These are phyloP conservation scores for Isatis tinctoria DNA, from an alignment of 345 rosid genomes.

Conservation along the genomic window DNA sequence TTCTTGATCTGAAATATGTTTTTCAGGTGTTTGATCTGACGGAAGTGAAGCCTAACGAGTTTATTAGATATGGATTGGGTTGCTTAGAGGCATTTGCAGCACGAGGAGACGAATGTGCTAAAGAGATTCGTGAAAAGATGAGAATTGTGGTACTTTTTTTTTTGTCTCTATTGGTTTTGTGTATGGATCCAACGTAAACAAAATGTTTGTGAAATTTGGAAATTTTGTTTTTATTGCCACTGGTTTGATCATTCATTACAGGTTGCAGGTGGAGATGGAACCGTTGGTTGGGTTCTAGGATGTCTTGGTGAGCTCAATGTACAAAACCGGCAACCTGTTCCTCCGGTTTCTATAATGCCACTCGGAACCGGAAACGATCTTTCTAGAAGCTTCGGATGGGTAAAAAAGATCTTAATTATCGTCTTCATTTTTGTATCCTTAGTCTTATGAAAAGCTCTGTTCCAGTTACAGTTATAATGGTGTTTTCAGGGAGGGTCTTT, in stretches of 20 bases:
- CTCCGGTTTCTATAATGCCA: conserved; percentile 88
- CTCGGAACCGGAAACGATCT: conserved; percentile 97
- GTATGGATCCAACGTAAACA: background rate
- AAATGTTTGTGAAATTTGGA: background rate
- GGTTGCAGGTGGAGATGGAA: conserved; percentile 99
- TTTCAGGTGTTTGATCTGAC: conserved; percentile 77
- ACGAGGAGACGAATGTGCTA: conserved; percentile 72
- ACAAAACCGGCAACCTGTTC: conserved; percentile 59
- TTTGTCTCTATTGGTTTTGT: background rate
- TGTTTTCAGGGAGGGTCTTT: conserved; percentile 80
- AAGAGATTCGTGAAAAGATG: conserved; percentile 68
- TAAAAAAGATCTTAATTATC: conserved; percentile 16
- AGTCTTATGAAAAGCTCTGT: background rate
- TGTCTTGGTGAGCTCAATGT: conserved; percentile 63
- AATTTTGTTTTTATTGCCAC: background rate
- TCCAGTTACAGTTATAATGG: conserved; percentile 17
- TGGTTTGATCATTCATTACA: conserved; percentile 33
- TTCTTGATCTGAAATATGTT: background rate
- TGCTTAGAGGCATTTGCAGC: conserved; percentile 72
- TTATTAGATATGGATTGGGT: conserved; percentile 74
- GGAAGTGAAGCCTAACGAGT: conserved; percentile 76
- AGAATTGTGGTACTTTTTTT: conserved; percentile 66
- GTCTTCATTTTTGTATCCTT: background rate
- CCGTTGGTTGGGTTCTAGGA: conserved; percentile 95
- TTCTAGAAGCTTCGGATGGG: conserved; percentile 96